Evolutionary conservation across 2,329 filamentous ascomycete genomes (phyloP).

Genomic region (Ascochyta fabae): DNA sequence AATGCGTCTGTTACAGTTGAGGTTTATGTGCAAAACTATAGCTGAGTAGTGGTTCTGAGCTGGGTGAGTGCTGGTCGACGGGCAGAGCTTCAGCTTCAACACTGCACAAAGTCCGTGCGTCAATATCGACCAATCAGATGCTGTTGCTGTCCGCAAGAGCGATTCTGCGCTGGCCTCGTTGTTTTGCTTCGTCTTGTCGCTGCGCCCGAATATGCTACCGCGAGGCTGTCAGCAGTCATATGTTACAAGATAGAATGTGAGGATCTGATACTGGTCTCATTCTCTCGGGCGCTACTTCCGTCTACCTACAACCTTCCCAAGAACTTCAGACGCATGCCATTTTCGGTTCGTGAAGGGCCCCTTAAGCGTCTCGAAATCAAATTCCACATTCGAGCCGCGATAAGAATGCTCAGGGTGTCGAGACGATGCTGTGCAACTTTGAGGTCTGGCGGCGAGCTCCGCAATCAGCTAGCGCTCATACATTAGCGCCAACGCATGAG

Average conservation of each 20-base stretch:
- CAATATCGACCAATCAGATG: background rate
- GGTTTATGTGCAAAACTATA: background rate
- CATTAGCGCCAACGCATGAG: constrained; percentile 1
- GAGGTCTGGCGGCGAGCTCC: background rate
- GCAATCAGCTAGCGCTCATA: background rate
- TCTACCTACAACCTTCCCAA: no score
- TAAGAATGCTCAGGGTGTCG: background rate
- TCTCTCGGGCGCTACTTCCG: no score
- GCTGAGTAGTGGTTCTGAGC: background rate
- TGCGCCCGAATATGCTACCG: background rate
- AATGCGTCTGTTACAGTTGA: no score
- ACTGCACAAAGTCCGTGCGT: constrained; percentile 6
- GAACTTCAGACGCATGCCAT: no score
- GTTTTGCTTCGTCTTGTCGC: background rate
- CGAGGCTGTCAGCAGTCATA: no score
- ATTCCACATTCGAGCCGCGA: background rate
- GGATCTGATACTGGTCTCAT: no score
- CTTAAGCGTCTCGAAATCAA: background rate
- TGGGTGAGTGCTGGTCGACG: background rate
- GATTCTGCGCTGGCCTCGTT: background rate
- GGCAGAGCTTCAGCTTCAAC: constrained; percentile 5
- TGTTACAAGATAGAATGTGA: no score
- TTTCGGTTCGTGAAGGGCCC: background rate
- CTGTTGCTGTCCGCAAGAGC: constrained; percentile 1
- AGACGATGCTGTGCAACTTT: background rate